Conservation (phyloP, 306 rosid genomes). For the Biancaea sappan region DNA sequence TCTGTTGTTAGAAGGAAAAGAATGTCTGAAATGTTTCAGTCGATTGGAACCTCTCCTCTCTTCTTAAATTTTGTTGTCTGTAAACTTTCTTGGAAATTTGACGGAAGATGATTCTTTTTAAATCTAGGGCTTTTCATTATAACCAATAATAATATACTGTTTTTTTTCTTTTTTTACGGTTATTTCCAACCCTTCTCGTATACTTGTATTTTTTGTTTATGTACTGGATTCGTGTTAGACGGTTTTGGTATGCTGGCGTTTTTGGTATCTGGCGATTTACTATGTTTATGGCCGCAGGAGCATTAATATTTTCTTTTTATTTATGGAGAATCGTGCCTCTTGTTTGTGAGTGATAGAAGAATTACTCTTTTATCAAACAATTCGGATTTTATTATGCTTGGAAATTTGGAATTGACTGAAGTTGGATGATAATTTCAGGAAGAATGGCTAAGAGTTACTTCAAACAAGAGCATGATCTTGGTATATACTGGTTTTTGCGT, state of each 20-base stretch:
- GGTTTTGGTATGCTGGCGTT: slow-evolving; percentile 18
- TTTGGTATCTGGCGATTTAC: too few species aligned
- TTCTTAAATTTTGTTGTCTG: slow-evolving; percentile 7
- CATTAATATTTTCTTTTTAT: neutral
- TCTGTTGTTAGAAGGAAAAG: neutral
- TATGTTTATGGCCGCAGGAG: neutral
- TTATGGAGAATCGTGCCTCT: neutral
- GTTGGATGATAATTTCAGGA: slow-evolving; percentile 51
- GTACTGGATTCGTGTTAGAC: neutral
- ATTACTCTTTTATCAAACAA: neutral
- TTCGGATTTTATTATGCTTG: neutral
- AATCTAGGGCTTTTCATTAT: neutral
- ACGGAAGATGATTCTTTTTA: slow-evolving; percentile 6
- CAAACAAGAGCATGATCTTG: slow-evolving; percentile 91
- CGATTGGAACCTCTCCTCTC: slow-evolving; percentile 1
- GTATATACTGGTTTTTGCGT: slow-evolving; percentile 32
- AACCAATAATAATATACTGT: neutral
- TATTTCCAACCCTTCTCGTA: neutral
- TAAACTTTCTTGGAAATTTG: neutral
- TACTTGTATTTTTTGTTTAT: neutral
- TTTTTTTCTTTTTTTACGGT: neutral
- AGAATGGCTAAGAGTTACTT: slow-evolving; percentile 80
- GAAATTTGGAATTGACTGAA: slow-evolving; percentile 7
- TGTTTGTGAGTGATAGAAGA: slow-evolving; percentile 1
- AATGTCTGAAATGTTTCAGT: neutral